A percentile compares a stretch with the other conserved stretches of the same genome.
phyloP scores from a whole-genome alignment of 768 basidiomycete species.

The Amylocystis lapponica region DNA sequence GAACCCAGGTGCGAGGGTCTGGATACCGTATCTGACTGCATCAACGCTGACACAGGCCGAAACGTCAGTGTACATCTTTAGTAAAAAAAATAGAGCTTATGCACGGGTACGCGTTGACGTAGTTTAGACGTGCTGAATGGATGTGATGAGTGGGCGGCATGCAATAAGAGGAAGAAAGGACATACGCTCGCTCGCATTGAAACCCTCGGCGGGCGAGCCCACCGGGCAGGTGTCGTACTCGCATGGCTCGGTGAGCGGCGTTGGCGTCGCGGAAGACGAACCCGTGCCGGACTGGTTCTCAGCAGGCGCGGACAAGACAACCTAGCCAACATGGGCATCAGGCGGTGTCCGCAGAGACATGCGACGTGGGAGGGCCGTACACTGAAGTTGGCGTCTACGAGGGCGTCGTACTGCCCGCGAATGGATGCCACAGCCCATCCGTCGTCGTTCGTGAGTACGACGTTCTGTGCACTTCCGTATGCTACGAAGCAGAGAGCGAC shows the following conservation, averaged over 20 bases:
- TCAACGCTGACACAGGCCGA: slow-evolving; percentile 25
- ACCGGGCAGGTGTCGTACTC: slow-evolving; percentile 37
- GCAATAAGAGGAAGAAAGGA: not conserved
- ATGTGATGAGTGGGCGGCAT: not conserved
- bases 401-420: slow-evolving; percentile 35
- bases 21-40: slow-evolving; percentile 32
- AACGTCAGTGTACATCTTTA: not conserved
- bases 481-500: not conserved
- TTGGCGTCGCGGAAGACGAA: slow-evolving; percentile 30
- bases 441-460: slow-evolving; percentile 30
- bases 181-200: slow-evolving; percentile 33
- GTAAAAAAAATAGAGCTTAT: not conserved
- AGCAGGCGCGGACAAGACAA: slow-evolving; percentile 43
- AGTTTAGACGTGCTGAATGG: slow-evolving; percentile 31
- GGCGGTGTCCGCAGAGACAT: too few relatives aligned
- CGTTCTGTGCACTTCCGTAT: slow-evolving; percentile 11
- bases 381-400: slow-evolving; percentile 33
- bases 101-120: slow-evolving; percentile 37
- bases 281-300: slow-evolving; percentile 42
- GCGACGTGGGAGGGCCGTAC: slow-evolving; percentile 18
- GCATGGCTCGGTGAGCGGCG: slow-evolving; percentile 27
- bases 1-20: slow-evolving; percentile 30
- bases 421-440: slow-evolving; percentile 44
- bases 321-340: slow-evolving; percentile 17
- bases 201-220: slow-evolving; percentile 37